Evolutionary conservation across 2,329 filamentous ascomycete genomes (phyloP), one percentile per base, ranked within the genome.

Genomic region (Botryosphaeria agaves): DNA sequence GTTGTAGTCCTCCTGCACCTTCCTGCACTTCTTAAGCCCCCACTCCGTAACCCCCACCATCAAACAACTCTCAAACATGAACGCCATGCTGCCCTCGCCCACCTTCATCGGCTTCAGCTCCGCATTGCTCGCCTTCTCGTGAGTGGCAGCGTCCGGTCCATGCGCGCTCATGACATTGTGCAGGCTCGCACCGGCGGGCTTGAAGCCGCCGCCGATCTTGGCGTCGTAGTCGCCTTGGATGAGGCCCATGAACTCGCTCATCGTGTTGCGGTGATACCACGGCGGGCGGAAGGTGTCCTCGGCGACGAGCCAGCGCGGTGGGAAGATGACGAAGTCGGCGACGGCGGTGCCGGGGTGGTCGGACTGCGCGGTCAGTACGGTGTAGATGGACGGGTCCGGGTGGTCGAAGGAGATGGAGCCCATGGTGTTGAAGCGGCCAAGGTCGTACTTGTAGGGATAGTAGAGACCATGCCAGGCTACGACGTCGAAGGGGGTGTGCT

Each of bases 21-120:
- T 80, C 43, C 63, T 55, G 46, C 74, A 87, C 37, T 69, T 68
- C 50, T 71, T 76, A 37, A 80, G 51, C 2, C 74, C 76, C 74
- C 75, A 81, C 34, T 76, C 68, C 2, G 76, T 78, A 17, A 81
- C 74, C 1, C 74, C 75, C 2, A 80, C 63, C 71, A 79, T 76
- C 32, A 77, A 44, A 32, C 64, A 72, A 38, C 66, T 76, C 59
- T 76, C 72, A 41, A 76, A 76, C 72, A 76, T 76, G 42, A 76
- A 76, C 0, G 72, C 72, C 43, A 71, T 72, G 43, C 69, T 72
- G 9, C 68, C 68, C 18, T 53, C 57, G 2, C 70, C 71, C 2
- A 75, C 70, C 44, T 72, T 65, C 19, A 52, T 53, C 1, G 72
- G 69, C 49, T 57, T 57, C 32, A 72, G 51, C 31, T 68, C 53